Conservation (phyloP, 768 basidiomycete genomes). For the Kondoa subrosea region DNA sequence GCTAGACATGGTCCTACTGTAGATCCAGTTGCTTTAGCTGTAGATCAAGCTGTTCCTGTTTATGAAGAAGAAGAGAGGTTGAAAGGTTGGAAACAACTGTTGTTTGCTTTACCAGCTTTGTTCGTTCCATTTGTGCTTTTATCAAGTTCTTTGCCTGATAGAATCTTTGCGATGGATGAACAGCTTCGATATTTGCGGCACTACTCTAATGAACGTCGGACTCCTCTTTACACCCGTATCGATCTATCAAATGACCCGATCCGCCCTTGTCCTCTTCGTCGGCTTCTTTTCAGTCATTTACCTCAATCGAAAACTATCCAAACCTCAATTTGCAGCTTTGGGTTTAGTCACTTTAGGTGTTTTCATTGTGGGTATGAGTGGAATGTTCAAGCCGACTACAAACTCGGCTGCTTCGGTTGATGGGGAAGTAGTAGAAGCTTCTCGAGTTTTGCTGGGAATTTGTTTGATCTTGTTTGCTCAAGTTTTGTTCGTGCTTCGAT, state of each 20-base stretch:
- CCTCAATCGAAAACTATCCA: slow-evolving; percentile 43
- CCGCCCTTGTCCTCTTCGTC: slow-evolving; percentile 44
- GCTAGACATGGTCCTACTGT: slow-evolving; percentile 12
- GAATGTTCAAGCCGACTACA: slow-evolving; percentile 64
- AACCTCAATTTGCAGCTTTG: slow-evolving; percentile 60
- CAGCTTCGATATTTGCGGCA: slow-evolving; percentile 18
- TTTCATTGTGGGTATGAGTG: slow-evolving; percentile 52
- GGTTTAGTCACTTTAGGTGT: slow-evolving; percentile 34
- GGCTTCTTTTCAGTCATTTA: slow-evolving; percentile 80
- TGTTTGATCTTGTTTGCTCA: slow-evolving; percentile 87
- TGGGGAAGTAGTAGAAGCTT: background rate
- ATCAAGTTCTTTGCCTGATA: background rate
- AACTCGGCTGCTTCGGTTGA: slow-evolving; percentile 24
- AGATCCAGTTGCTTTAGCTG: slow-evolving; percentile 12
- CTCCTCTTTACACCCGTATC: slow-evolving; percentile 90
- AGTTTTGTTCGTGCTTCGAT: slow-evolving; percentile 52
- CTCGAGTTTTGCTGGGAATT: slow-evolving; percentile 41
- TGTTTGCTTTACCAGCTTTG: slow-evolving; percentile 76
- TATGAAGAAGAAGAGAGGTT: slow-evolving; percentile 14
- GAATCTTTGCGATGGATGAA: slow-evolving; percentile 63
- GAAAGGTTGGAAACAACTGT: slow-evolving; percentile 38
- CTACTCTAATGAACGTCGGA: slow-evolving; percentile 75
- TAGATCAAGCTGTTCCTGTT: slow-evolving; percentile 4
- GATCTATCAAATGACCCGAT: slow-evolving; percentile 68
- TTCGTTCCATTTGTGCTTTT: slow-evolving; percentile 49